These are phyloP conservation scores for Rhinocladiella mackenziei DNA, from an alignment of 2,329 filamentous ascomycete species.

Conservation along the genomic window DNA sequence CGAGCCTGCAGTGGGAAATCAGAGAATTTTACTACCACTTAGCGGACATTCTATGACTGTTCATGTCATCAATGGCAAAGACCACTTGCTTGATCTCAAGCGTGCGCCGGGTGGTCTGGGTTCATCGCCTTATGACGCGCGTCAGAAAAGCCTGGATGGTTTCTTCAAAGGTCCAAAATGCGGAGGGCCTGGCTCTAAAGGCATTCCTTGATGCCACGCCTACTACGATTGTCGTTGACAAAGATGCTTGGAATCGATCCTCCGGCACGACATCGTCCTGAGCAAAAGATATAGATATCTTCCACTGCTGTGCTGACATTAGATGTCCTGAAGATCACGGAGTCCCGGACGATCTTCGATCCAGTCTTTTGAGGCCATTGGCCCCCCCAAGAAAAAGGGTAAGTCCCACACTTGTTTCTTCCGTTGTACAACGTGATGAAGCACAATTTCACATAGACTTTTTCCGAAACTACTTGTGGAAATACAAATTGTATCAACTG, in stretches of 20 bases:
- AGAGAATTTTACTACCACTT: slow-evolving; percentile 21
- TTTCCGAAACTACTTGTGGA: slow-evolving; percentile 61
- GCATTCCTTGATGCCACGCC: neutral
- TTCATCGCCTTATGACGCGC: slow-evolving; percentile 68
- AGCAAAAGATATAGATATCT: neutral
- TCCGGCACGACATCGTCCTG: too few relatives aligned
- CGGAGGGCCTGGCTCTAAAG: neutral
- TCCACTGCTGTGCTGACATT: neutral
- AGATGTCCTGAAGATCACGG: too few relatives aligned
- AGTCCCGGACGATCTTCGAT: too few relatives aligned
- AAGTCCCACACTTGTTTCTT: neutral
- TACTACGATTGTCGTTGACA: too few relatives aligned
- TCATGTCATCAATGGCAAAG: slow-evolving; percentile 61
- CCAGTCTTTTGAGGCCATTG: too few relatives aligned
- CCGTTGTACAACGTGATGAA: slow-evolving; percentile 47
- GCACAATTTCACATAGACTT: slow-evolving; percentile 53
- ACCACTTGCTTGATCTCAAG: slow-evolving; percentile 69
- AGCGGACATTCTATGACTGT: slow-evolving; percentile 51
- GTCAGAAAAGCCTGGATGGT: slow-evolving; percentile 68
- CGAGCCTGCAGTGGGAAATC: neutral
- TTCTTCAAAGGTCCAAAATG: slow-evolving; percentile 64
- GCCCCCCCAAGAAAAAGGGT: too few relatives aligned
- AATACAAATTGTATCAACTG: slow-evolving; percentile 44
- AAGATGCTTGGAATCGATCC: neutral
- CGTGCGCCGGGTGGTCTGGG: slow-evolving; percentile 80